Base-by-base conservation (phyloP, 176 grass and related monocot genomes). In the Cenchrus americanus region DNA sequence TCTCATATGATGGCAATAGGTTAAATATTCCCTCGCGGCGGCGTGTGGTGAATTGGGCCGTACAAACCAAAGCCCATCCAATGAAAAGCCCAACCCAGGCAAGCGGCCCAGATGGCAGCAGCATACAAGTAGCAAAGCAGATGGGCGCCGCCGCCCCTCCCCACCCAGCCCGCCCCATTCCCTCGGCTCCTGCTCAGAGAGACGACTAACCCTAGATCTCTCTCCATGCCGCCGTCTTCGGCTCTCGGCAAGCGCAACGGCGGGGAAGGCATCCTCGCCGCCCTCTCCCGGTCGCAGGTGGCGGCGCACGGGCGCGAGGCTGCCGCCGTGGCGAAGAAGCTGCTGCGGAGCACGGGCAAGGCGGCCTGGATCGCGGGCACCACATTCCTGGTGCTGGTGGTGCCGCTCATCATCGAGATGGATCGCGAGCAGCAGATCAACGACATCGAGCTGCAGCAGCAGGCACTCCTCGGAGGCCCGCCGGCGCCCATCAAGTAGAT, bases 371-470 rank as follows among this genome's bases (percentile, higher is more conserved):
- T 97, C 79, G 92, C 87, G 0, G 92, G 90, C 4, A 98, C 95
- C 4, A 93, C 95, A n/a, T 97, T 94, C 84, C 88, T 94, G 12
- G 86, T 97, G 15, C 86, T 97, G 14, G 86, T 88, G 15, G 87
- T 95, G 47, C 95, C 95, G 32, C 90, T 98, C 66, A 93, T 98
- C 89, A 93, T 95, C 74, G 92, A 91, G 88, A 93, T 95, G 91
- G 90, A 98, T 41, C 92, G 87, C 22, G 95, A 95, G 79, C 88
- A 91, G 80, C 87, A 91, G 85, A 63, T 98, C 80, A 94, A 89
- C 85, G 91, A 95, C 17, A 55, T 98, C 46, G 94, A 97, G 85
- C 67, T 98, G 75, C 89, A 95, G 74, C 82, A 95, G 84, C 84
- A 90, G 8, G 61, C 84, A 42, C 91, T 95, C 46, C 92, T 98